Conservation (phyloP, 257 asterid genomes). For the Lycium ferocissimum region DNA sequence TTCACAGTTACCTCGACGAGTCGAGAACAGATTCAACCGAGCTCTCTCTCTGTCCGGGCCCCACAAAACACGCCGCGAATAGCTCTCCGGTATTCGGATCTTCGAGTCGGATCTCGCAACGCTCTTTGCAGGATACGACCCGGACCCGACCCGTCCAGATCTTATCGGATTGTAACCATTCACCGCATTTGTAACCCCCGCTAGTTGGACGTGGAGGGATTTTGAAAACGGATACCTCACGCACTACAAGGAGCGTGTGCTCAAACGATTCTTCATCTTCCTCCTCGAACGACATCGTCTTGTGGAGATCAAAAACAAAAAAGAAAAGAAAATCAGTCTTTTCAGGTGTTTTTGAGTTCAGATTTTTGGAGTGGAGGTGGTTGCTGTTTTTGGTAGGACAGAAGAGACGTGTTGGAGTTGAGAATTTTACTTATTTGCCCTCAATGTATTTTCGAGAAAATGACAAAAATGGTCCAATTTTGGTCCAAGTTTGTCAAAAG, state of each 20-base stretch:
- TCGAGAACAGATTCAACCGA: slow-evolving; percentile 93
- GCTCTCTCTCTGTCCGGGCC: slow-evolving; percentile 85
- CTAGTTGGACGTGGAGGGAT: slow-evolving; percentile 95
- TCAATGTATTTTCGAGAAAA: too few species aligned
- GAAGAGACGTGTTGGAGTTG: too few species aligned
- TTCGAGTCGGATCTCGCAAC: slow-evolving; percentile 97
- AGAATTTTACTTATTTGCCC: too few species aligned
- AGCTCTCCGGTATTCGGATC: slow-evolving; percentile 92
- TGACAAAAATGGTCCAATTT: too few species aligned
- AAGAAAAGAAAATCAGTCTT: background rate
- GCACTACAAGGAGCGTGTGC: slow-evolving; percentile 93
- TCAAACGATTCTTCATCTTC: slow-evolving; percentile 87
- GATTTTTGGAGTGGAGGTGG: background rate
- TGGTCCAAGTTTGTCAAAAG: too few species aligned
- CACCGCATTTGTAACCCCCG: slow-evolving; percentile 99
- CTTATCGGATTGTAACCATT: slow-evolving; percentile 98
- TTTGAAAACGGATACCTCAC: slow-evolving; percentile 91
- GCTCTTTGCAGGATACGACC: slow-evolving; percentile 73
- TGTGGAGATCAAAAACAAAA: background rate
- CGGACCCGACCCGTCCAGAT: slow-evolving; percentile 98
- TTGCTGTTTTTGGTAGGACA: background rate
- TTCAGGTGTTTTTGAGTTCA: background rate
- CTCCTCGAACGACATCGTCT: slow-evolving; percentile 78
- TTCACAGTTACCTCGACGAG: slow-evolving; percentile 47
- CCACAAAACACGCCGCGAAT: slow-evolving; percentile 91